Evolutionary conservation across 441 rosid species (phyloP).

Genomic region (Gossypium davidsonii): DNA sequence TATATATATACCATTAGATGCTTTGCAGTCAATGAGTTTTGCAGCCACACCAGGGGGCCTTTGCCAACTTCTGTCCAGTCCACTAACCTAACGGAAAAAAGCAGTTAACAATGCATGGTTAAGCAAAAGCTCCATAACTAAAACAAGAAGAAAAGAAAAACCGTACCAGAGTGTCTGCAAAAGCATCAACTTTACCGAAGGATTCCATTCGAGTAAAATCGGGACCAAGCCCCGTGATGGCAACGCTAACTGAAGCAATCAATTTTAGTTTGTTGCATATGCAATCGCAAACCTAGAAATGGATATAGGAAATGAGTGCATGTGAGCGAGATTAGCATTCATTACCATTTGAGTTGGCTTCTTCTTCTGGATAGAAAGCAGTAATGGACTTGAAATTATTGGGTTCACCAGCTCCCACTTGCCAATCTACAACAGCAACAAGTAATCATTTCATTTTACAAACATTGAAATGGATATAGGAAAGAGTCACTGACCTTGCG

Average conservation of each 20-base stretch:
- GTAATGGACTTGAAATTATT: slow-evolving; percentile 79
- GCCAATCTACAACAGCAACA: slow-evolving; percentile 55
- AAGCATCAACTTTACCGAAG: slow-evolving; percentile 88
- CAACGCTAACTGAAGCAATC: slow-evolving; percentile 43
- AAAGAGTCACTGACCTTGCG: slow-evolving; percentile 45
- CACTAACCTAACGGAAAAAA: slow-evolving; percentile 47
- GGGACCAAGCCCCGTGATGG: slow-evolving; percentile 86
- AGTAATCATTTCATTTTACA: not conserved
- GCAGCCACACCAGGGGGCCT: slow-evolving; percentile 80
- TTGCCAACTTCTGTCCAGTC: slow-evolving; percentile 93
- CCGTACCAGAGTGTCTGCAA: slow-evolving; percentile 74
- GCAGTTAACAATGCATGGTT: not conserved
- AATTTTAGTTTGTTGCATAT: not conserved
- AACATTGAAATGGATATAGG: not conserved
- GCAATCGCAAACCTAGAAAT: not conserved
- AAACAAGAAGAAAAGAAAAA: not conserved
- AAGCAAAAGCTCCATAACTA: not conserved
- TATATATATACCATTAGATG: slow-evolving; percentile 49
- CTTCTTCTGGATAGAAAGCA: slow-evolving; percentile 65
- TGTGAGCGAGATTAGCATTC: not conserved
- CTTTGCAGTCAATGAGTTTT: slow-evolving; percentile 59
- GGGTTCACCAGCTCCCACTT: slow-evolving; percentile 57
- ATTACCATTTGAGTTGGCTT: slow-evolving; percentile 57
- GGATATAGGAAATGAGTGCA: not conserved
- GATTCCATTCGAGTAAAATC: slow-evolving; percentile 90